phyloP scores from a whole-genome alignment of 192 early-diverging fungal genomes.

The Coemansia sp. region DNA sequence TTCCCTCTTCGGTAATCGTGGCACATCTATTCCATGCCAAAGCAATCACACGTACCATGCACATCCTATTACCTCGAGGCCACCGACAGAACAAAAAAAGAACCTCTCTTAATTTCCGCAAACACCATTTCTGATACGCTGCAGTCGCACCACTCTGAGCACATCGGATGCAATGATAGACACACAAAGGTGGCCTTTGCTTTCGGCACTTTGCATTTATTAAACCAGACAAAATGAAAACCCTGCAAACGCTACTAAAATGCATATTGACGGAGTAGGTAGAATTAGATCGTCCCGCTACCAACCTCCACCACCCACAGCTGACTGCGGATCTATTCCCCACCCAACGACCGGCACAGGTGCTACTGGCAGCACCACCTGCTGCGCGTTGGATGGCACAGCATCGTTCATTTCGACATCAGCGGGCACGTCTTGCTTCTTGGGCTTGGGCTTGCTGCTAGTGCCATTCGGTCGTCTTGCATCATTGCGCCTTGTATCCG shows the following conservation, averaged over 20 bases:
- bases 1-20: not conserved
- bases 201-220: not conserved
- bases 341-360: not conserved
- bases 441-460: not conserved
- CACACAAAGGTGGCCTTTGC: not conserved
- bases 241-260: too few species aligned
- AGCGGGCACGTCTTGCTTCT: not conserved
- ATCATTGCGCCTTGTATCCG: not conserved
- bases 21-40: not conserved
- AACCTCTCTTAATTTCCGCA: not conserved
- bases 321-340: not conserved
- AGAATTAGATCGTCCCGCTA: not conserved
- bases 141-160: not conserved
- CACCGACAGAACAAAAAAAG: not conserved
- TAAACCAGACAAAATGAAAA: not conserved
- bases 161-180: not conserved
- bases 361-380: not conserved
- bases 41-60: not conserved
- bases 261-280: too few species aligned
- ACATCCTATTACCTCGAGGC: not conserved
- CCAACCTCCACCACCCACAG: not conserved
- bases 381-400: not conserved
- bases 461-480: conserved; percentile 2
- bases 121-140: not conserved
- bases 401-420: conserved; percentile 4